Evolutionary conservation across 257 asterid genomes (phyloP).

Genomic region (Penstemon barbatus): DNA sequence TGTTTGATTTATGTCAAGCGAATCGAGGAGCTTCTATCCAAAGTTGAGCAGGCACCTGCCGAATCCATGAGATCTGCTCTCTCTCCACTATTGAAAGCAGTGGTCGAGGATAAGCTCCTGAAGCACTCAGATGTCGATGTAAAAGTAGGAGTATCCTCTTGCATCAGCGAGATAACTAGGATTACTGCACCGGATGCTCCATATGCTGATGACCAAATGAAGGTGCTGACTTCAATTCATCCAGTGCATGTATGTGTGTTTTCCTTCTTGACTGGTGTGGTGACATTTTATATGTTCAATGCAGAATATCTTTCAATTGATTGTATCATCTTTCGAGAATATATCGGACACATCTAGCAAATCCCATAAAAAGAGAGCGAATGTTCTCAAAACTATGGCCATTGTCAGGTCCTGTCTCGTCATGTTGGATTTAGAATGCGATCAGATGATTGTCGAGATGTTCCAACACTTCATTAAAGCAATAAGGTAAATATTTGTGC

Average conservation of each 20-base stretch:
- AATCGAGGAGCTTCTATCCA: slow-evolving; percentile 61
- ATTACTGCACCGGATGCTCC: slow-evolving; percentile 99
- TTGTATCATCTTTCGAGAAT: slow-evolving; percentile 83
- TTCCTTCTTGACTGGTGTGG: slow-evolving; percentile 22
- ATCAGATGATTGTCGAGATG: slow-evolving; percentile 80
- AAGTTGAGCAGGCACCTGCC: slow-evolving; percentile 94
- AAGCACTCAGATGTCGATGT: slow-evolving; percentile 79
- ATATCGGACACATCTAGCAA: slow-evolving; percentile 69
- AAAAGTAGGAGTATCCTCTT: slow-evolving; percentile 88
- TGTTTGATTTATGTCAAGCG: slow-evolving; percentile 37
- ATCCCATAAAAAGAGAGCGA: slow-evolving; percentile 67
- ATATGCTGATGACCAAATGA: slow-evolving; percentile 90
- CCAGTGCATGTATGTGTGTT: slow-evolving; percentile 1
- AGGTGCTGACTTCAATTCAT: slow-evolving; percentile 44
- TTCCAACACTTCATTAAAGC: slow-evolving; percentile 74
- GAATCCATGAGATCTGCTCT: slow-evolving; percentile 71
- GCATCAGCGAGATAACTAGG: slow-evolving; percentile 95
- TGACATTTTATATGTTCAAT: slow-evolving; percentile 34
- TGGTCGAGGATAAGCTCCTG: slow-evolving; percentile 61
- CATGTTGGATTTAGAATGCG: slow-evolving; percentile 98
- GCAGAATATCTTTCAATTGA: slow-evolving; percentile 86
- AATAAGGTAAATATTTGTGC: slow-evolving; percentile 56
- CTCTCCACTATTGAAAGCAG: slow-evolving; percentile 61
- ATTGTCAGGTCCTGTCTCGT: slow-evolving; percentile 95
- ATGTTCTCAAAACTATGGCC: slow-evolving; percentile 92